Conservation (phyloP, 2,329 filamentous ascomycete species). For the Ophiosphaerella herpotricha region DNA sequence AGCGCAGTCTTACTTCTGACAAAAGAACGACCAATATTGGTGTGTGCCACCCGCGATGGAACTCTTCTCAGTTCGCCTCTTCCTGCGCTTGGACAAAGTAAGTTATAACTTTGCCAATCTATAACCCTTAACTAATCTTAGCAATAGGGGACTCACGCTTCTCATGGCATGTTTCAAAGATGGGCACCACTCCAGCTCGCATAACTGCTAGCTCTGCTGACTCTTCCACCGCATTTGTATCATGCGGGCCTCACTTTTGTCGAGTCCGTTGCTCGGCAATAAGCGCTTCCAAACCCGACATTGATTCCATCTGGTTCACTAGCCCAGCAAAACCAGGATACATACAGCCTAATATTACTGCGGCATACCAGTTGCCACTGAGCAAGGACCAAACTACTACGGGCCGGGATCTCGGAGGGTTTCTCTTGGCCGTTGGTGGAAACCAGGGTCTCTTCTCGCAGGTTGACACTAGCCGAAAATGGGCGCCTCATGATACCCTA, state of each 20-base stretch:
- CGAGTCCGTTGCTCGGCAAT: slow-evolving; percentile 28
- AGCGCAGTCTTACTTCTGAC: slow-evolving; percentile 30
- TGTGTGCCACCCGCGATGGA: slow-evolving; percentile 46
- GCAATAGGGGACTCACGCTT: slow-evolving; percentile 1
- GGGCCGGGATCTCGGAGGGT: slow-evolving; percentile 48
- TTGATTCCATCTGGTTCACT: slow-evolving; percentile 47
- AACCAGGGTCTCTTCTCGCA: slow-evolving; percentile 55
- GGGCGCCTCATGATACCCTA: slow-evolving; percentile 5
- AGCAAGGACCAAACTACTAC: slow-evolving; percentile 34
- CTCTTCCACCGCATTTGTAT: slow-evolving; percentile 37
- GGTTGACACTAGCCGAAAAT: slow-evolving; percentile 46
- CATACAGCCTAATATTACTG: slow-evolving; percentile 36
- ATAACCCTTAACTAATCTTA: background rate
- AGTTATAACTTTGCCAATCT: slow-evolving; percentile 1
- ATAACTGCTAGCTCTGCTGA: slow-evolving; percentile 29
- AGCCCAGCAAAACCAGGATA: slow-evolving; percentile 32
- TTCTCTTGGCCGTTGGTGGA: slow-evolving; percentile 55
- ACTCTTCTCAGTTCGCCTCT: slow-evolving; percentile 24
- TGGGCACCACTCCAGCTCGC: slow-evolving; percentile 37
- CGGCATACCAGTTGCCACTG: slow-evolving; percentile 37
- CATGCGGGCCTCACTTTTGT: slow-evolving; percentile 47
- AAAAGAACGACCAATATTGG: slow-evolving; percentile 17
- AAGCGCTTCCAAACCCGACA: slow-evolving; percentile 12
- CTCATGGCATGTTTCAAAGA: slow-evolving; percentile 17
- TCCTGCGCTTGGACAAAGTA: slow-evolving; percentile 5